These are phyloP conservation scores for Graphilbum sp. DNA, from an alignment of 2,329 filamentous ascomycete species.

Conservation along the genomic window DNA sequence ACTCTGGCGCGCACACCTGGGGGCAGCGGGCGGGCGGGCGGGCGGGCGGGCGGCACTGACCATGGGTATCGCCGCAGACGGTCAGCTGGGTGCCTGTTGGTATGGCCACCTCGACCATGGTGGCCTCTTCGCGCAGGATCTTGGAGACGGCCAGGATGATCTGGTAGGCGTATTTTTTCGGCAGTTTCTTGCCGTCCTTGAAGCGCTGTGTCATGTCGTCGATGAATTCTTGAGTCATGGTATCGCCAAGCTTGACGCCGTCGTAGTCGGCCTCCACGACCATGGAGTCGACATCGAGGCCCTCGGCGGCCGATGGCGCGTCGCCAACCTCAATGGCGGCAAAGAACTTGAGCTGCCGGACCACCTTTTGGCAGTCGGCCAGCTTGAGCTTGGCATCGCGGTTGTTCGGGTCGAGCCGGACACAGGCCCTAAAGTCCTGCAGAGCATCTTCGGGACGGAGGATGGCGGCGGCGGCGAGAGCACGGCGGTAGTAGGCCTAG, in stretches of 20 bases:
- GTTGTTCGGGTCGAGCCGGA: slow-evolving; percentile 73
- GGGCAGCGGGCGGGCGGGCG: neutral
- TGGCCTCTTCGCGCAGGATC: slow-evolving; percentile 79
- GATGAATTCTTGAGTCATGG: slow-evolving; percentile 95
- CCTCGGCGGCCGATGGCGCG: slow-evolving; percentile 81
- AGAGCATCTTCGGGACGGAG: slow-evolving; percentile 76
- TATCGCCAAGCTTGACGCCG: slow-evolving; percentile 56
- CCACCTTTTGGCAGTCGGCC: slow-evolving; percentile 85
- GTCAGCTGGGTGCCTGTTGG: slow-evolving; percentile 65
- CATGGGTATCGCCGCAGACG: slow-evolving; percentile 94
- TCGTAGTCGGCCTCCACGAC: slow-evolving; percentile 72
- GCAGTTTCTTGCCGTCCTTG: slow-evolving; percentile 88
- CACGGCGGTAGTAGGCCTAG: slow-evolving; percentile 86
- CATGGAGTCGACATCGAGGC: slow-evolving; percentile 76
- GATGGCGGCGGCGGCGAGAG: slow-evolving; percentile 81
- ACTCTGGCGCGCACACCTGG: no score
- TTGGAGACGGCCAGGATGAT: slow-evolving; percentile 84
- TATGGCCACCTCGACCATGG: slow-evolving; percentile 89
- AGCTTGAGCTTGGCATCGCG: slow-evolving; percentile 84
- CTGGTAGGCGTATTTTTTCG: slow-evolving; percentile 94
- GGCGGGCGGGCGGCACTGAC: slow-evolving; percentile 25
- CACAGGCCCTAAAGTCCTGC: slow-evolving; percentile 81
- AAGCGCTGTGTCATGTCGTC: slow-evolving; percentile 95
- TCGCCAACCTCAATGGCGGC: slow-evolving; percentile 89
- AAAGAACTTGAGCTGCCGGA: slow-evolving; percentile 82